These are phyloP conservation scores for Drechslerella dactyloides DNA, from an alignment of 2,329 filamentous ascomycete genomes.

Conservation along the genomic window DNA sequence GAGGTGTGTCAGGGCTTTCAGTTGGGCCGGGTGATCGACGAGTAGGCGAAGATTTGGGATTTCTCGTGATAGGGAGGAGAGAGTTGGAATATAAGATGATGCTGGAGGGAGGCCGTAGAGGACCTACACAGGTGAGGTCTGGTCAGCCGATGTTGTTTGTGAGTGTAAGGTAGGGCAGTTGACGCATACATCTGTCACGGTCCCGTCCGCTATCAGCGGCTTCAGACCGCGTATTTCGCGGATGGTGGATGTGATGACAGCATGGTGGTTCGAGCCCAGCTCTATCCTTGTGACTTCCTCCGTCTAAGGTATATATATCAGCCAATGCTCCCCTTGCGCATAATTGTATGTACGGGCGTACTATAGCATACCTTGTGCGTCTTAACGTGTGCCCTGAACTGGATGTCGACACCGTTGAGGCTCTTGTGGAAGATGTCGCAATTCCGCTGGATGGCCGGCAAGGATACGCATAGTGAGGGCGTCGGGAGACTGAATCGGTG, in stretches of 20 bases:
- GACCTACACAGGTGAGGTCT: conserved; percentile 60
- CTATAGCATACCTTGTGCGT: conserved; percentile 72
- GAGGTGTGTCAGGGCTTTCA: conserved; percentile 56
- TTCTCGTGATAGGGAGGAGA: conserved; percentile 64
- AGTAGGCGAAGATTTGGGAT: conserved; percentile 71
- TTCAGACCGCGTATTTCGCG: conserved; percentile 73
- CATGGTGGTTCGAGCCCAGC: conserved; percentile 67
- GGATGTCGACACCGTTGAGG: conserved; percentile 65
- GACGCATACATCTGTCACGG: conserved; percentile 62
- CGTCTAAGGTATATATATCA: conserved; percentile 64
- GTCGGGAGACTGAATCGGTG: conserved; percentile 67
- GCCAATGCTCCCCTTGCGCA: conserved; percentile 48
- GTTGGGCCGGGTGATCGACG: conserved; percentile 71
- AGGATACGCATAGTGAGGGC: conserved; percentile 72
- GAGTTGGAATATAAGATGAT: conserved; percentile 66
- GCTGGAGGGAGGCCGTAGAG: conserved; percentile 76
- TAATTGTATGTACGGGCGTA: background rate
- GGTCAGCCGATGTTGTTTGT: conserved; percentile 30
- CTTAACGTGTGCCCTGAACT: conserved; percentile 79
- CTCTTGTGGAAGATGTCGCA: conserved; percentile 75
- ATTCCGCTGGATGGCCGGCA: conserved; percentile 70
- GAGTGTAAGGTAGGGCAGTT: conserved; percentile 14
- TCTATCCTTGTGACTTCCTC: conserved; percentile 71
- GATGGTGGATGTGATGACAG: conserved; percentile 76
- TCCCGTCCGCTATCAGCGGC: conserved; percentile 67